Evolutionary conservation across 768 basidiomycete species (phyloP), one percentile per base, ranked within the genome.

Genomic region (Lactarius psammicola): DNA sequence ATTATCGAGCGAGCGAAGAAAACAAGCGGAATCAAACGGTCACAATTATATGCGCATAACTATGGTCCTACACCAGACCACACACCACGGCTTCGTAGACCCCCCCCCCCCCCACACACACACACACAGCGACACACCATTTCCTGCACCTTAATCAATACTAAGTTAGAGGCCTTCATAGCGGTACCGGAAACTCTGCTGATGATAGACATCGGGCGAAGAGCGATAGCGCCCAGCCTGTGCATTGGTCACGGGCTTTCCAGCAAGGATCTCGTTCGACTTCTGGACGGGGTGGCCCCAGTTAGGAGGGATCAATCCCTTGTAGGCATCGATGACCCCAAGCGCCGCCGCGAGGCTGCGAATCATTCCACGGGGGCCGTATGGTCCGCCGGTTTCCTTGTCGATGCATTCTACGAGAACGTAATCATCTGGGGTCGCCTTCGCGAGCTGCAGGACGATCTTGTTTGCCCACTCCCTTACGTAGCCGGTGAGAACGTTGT

Each of bases 291-390:
- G 33, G 56, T 66, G 65, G 46, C 67, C 60, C 64, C 67, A 68
- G 31, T 60, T 66, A 5, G 67, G 64, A 30, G 67, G 67, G 7
- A 30, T 30, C 44, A 68, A 0, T 6, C 67, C 64, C 1, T 38
- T 62, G 56, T 51, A 26, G 10, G 64, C 56, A 40, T 66, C 56
- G 0, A 60, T 57, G 36, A 61, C 51, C 3, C 46, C 54, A 3
- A 68, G 59, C 23, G 67, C 67, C 15, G 67, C 59, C 2, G 64
- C 60, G 26, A 68, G 67, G 38, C 60, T 59, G 53, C 64, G 64
- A 40, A 66, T 62, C 67, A 66, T 66, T 9, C 67, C 67, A 15
- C 67, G 64, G 10, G 67, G 67, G 11, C 67, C 67, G 40, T 60
- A 60, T 17, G 67, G 67, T 17, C 3, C 33, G 8, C 64, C 67